Evolutionary conservation across 1,284 basidiomycete species (phyloP).

Genomic region (Rhodofomes roseus): DNA sequence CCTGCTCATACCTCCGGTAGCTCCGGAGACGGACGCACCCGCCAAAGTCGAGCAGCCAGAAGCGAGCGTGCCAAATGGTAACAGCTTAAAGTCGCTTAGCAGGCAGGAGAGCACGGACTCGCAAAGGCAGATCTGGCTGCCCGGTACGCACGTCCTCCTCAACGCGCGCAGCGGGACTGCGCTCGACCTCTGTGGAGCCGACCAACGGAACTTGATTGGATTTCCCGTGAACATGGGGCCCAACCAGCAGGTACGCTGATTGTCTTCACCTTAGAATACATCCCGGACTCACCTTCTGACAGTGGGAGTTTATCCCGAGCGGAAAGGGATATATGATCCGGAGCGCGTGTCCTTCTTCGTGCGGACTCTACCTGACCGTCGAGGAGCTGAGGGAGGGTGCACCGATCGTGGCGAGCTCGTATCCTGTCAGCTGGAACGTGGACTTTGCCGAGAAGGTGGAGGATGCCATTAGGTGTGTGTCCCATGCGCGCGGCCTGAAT

Average conservation of each 20-base stretch:
- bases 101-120: not conserved
- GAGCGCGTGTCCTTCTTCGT: slow-evolving; percentile 24
- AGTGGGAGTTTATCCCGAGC: slow-evolving; percentile 47
- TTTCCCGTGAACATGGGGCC: slow-evolving; percentile 37
- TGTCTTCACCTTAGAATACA: not conserved
- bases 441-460: slow-evolving; percentile 14
- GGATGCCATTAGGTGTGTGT: slow-evolving; percentile 18
- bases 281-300: not conserved
- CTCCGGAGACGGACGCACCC: not conserved
- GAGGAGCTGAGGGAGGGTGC: slow-evolving; percentile 35
- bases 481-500: not conserved
- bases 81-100: not conserved
- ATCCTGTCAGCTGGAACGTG: slow-evolving; percentile 25
- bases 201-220: slow-evolving; percentile 48
- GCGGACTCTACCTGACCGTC: slow-evolving; percentile 39
- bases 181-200: slow-evolving; percentile 50
- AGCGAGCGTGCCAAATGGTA: not conserved
- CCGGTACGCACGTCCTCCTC: slow-evolving; percentile 35
- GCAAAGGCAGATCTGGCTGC: slow-evolving; percentile 13
- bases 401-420: slow-evolving; percentile 25
- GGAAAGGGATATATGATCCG: slow-evolving; percentile 40
- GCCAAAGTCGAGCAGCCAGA: not conserved
- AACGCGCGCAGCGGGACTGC: slow-evolving; percentile 48
- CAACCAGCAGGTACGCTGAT: slow-evolving; percentile 47
- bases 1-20: not conserved